phyloP scores from a whole-genome alignment of 441 rosid genomes.

The Adansonia madagascariensis region DNA sequence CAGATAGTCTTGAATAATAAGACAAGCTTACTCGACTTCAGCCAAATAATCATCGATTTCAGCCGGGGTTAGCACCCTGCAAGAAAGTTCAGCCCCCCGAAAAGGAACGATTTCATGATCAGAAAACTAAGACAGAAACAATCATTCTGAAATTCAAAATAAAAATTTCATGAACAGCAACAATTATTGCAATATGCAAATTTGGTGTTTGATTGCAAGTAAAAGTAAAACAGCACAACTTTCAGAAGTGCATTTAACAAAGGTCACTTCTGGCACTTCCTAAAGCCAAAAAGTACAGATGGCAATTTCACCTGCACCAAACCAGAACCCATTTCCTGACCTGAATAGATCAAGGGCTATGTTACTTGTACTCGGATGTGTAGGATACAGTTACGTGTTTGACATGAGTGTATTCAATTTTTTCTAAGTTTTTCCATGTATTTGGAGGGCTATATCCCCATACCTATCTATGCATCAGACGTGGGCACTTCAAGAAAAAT shows the following conservation, averaged over 20 bases:
- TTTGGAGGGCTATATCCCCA: too few species aligned
- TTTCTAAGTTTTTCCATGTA: too few species aligned
- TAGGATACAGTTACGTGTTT: too few species aligned
- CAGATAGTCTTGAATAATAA: not conserved
- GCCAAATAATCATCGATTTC: constrained; percentile 76
- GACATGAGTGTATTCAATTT: too few species aligned
- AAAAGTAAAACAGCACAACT: not conserved
- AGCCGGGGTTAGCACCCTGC: constrained; percentile 70
- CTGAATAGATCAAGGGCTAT: too few species aligned
- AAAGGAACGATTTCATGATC: not conserved
- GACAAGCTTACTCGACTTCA: constrained; percentile 56
- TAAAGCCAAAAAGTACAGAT: not conserved
- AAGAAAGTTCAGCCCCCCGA: not conserved
- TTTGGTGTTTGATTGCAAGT: not conserved
- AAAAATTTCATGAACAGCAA: not conserved
- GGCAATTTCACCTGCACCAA: not conserved
- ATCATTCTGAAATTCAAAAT: not conserved
- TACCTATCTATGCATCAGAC: too few species aligned
- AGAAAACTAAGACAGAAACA: not conserved
- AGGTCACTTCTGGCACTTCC: not conserved
- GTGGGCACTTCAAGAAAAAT: too few species aligned
- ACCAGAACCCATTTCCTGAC: not conserved
- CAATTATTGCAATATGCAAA: not conserved
- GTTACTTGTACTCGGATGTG: too few species aligned
- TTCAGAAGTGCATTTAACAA: not conserved